Percentiles rank a stretch among this genome's conserved stretches.
Evolutionary conservation across 805 yeast species (phyloP).

Genomic region (Wickerhamomyces bisporus): DNA sequence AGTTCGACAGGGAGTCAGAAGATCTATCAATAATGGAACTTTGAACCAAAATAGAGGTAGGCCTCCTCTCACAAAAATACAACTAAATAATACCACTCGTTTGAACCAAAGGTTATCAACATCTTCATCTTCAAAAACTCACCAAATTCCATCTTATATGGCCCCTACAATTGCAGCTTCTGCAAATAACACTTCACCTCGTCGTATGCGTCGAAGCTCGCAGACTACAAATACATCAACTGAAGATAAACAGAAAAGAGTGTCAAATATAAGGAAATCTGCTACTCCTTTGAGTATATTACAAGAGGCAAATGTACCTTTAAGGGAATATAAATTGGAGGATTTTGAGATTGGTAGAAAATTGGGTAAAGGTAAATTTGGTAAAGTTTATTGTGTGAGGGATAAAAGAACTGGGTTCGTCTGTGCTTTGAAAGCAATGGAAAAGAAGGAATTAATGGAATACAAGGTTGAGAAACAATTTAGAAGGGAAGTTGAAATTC

Average conservation of each 20-base stretch:
- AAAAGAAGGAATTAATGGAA: constrained; percentile 68
- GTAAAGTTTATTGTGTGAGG: constrained; percentile 83
- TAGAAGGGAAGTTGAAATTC: constrained; percentile 88
- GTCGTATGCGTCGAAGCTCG: constrained; percentile 12
- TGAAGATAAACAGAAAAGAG: constrained; percentile 2
- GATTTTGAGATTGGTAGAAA: constrained; percentile 87
- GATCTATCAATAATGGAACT: background rate
- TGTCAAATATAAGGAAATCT: constrained; percentile 11
- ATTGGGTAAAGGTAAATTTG: constrained; percentile 91
- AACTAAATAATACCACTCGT: constrained; percentile 13
- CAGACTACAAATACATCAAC: background rate
- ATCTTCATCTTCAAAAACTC: constrained; percentile 3
- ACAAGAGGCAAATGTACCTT: constrained; percentile 22
- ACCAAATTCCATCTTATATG: constrained; percentile 22
- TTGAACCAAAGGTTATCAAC: constrained; percentile 9
- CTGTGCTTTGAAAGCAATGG: constrained; percentile 90
- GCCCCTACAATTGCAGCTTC: constrained; percentile 26
- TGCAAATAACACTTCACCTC: constrained; percentile 19
- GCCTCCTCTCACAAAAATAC: constrained; percentile 24
- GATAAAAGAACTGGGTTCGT: constrained; percentile 72
- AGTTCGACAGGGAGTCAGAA: constrained; percentile 2
- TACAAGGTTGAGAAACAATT: constrained; percentile 81
- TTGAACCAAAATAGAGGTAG: constrained; percentile 8
- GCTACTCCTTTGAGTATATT: constrained; percentile 19
- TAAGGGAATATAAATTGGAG: constrained; percentile 34